Evolutionary conservation across 1,284 basidiomycete species (phyloP).

Genomic region (Tilletia horrida): DNA sequence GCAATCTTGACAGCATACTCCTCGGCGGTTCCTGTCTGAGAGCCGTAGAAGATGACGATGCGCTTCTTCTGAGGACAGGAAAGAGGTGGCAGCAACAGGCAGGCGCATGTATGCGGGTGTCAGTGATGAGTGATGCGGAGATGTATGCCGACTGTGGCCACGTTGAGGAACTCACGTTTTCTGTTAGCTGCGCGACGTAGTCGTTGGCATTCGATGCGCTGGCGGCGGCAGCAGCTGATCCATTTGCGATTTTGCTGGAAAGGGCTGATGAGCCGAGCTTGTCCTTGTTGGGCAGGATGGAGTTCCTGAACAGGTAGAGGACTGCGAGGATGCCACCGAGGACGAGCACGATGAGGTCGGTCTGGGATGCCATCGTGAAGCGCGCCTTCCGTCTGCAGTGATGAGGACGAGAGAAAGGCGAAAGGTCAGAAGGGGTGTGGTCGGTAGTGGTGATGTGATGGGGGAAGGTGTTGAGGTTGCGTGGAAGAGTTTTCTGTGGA

Average conservation of each 20-base stretch:
- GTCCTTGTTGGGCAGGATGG: conserved; percentile 28
- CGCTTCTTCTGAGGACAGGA: conserved; percentile 42
- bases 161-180: conserved; percentile 23
- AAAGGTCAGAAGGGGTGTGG: too few species aligned
- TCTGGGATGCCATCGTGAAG: conserved; percentile 15
- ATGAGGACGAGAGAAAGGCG: too few species aligned
- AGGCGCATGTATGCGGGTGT: not conserved
- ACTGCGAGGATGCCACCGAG: conserved; percentile 36
- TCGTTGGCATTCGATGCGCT: conserved; percentile 27
- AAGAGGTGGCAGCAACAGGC: not conserved
- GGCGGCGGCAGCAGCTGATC: conserved; percentile 21
- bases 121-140: not conserved
- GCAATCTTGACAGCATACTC: conserved; percentile 53
- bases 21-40: conserved; percentile 54
- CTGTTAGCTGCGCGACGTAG: conserved; percentile 43
- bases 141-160: not conserved
- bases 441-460: too few species aligned
- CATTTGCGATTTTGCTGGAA: conserved; percentile 38
- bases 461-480: too few species aligned
- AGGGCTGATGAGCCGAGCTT: conserved; percentile 25
- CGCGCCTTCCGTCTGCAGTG: too few species aligned
- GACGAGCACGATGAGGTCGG: conserved; percentile 24
- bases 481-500: too few species aligned
- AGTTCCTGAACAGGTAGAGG: conserved; percentile 46
- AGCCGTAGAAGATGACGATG: conserved; percentile 53